Evolutionary conservation across 768 basidiomycete species (phyloP).

Genomic region (Trametes maxima): DNA sequence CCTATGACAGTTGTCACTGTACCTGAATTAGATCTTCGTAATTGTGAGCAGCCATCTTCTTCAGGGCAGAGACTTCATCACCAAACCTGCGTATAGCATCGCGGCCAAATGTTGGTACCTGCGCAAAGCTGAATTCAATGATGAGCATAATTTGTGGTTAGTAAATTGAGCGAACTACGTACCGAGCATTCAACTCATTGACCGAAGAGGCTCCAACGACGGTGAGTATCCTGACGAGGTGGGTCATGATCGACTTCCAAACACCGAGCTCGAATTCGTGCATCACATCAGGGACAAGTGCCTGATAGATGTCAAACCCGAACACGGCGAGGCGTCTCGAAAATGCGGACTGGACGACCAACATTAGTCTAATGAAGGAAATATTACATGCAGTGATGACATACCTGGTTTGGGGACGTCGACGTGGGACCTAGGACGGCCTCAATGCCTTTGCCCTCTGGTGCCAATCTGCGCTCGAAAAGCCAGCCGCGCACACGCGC

Average conservation of each 20-base stretch:
- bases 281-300: slow-evolving; percentile 35
- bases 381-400: not conserved
- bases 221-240: slow-evolving; percentile 30
- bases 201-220: not conserved
- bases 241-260: slow-evolving; percentile 33
- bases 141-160: too few species aligned
- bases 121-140: slow-evolving; percentile 21
- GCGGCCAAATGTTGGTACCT: slow-evolving; percentile 27
- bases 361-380: not conserved
- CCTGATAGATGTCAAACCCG: slow-evolving; percentile 30
- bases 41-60: slow-evolving; percentile 32
- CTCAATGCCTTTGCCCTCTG: not conserved
- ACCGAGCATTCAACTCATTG: slow-evolving; percentile 23
- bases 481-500: slow-evolving; percentile 18
- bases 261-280: slow-evolving; percentile 39
- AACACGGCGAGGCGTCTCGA: slow-evolving; percentile 23
- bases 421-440: not conserved
- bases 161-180: not conserved
- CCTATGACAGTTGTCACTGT: not conserved
- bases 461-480: slow-evolving; percentile 12
- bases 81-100: slow-evolving; percentile 29
- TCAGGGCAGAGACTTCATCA: slow-evolving; percentile 29
- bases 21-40: slow-evolving; percentile 34
- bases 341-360: slow-evolving; percentile 36
- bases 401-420: slow-evolving; percentile 13